A percentile compares a stretch with the other conserved stretches of the same genome.
Conservation (phyloP, 1,284 basidiomycete species). For the Leucoagaricus sp. region DNA sequence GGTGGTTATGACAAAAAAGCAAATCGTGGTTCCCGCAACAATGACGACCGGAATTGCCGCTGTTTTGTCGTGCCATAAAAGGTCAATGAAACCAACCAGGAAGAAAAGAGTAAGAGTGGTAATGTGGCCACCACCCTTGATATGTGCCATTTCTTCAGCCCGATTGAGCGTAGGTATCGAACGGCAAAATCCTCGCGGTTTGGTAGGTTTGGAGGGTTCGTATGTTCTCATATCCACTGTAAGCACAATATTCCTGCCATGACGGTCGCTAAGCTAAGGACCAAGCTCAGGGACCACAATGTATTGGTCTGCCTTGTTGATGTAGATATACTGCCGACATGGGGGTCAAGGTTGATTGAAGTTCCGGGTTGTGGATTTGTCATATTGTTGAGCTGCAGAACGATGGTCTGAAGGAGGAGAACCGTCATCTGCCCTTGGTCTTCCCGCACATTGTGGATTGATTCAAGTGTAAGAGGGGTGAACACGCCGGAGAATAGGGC, state of each 20-base stretch:
- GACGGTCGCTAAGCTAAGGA: conserved; percentile 24
- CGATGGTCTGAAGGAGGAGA: conserved; percentile 20
- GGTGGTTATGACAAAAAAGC: conserved; percentile 22
- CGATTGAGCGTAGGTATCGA: conserved; percentile 22
- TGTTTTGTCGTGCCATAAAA: conserved; percentile 15
- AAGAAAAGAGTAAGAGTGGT: conserved; percentile 26
- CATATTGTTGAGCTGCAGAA: conserved; percentile 13
- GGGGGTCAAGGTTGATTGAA: neutral
- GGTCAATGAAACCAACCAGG: conserved; percentile 24
- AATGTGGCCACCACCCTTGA: conserved; percentile 21
- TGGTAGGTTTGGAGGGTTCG: conserved; percentile 17
- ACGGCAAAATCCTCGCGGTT: conserved; percentile 21
- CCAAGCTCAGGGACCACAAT: conserved; percentile 25
- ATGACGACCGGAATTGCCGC: conserved; percentile 19
- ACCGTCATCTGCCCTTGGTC: conserved; percentile 20
- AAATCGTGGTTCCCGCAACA: conserved; percentile 15
- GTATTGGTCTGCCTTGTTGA: conserved; percentile 20
- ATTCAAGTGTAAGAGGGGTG: conserved; percentile 26
- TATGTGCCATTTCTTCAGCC: conserved; percentile 23
- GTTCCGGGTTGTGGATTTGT: neutral
- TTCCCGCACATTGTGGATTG: conserved; percentile 24
- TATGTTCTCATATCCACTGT: conserved; percentile 27
- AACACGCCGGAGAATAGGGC: conserved; percentile 29
- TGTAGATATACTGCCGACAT: neutral
- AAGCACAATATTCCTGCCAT: conserved; percentile 24